A percentile compares a stretch with the other conserved stretches of the same genome.
Evolutionary conservation across 371 early-diverging fungal species (phyloP).

Genomic region (Mortierella sp.): DNA sequence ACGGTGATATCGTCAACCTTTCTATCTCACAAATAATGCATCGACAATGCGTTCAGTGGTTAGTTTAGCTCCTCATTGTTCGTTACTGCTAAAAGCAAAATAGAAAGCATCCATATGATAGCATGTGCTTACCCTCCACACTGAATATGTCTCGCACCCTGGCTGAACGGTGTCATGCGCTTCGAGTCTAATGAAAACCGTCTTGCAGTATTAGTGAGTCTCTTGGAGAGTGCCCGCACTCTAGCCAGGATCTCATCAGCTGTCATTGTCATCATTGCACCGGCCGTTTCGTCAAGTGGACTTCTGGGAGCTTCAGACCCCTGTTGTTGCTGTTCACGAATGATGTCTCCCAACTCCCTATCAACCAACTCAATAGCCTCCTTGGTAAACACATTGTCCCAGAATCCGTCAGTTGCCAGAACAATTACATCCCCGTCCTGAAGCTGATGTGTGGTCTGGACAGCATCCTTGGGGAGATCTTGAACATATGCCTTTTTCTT

Average conservation of each 20-base stretch:
- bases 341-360: constrained; percentile 56
- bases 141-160: constrained; percentile 39
- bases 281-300: background rate
- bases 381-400: constrained; percentile 77
- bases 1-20: constrained; percentile 64
- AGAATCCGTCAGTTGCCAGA: constrained; percentile 79
- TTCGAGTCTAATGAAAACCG: constrained; percentile 68
- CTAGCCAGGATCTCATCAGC: constrained; percentile 40
- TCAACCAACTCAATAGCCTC: constrained; percentile 71
- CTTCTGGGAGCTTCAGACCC: background rate
- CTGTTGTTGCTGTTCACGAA: constrained; percentile 11
- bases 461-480: constrained; percentile 75
- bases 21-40: constrained; percentile 20
- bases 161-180: constrained; percentile 57
- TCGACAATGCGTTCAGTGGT: background rate
- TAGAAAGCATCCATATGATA: background rate
- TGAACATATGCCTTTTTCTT: constrained; percentile 62
- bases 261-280: constrained; percentile 53
- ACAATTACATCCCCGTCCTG: constrained; percentile 76
- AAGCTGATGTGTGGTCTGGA: constrained; percentile 68
- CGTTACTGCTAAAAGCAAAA: background rate
- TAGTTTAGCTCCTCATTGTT: background rate
- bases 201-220: constrained; percentile 68
- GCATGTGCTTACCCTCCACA: constrained; percentile 46
- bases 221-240: constrained; percentile 67